These are phyloP conservation scores for Chimonanthus praecox DNA, from an alignment of 164 flowering plant species.

Conservation along the genomic window DNA sequence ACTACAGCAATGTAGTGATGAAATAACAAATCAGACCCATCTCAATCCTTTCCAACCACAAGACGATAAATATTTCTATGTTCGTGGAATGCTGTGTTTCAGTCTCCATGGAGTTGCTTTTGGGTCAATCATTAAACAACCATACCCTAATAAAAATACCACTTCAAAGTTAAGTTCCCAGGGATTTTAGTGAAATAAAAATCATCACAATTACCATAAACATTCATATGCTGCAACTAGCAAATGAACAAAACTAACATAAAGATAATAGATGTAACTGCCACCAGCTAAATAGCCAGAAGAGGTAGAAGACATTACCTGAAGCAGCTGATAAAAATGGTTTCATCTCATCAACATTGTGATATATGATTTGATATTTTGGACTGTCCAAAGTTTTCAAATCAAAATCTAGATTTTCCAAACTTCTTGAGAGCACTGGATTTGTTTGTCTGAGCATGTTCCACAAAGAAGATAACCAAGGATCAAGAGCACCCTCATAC, in stretches of 20 bases:
- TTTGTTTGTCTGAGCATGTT: conserved; percentile 35
- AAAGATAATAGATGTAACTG: too few species aligned
- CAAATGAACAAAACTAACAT: not conserved
- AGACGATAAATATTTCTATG: not conserved
- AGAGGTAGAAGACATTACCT: conserved; percentile 32
- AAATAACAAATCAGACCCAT: not conserved
- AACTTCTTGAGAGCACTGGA: conserved; percentile 59
- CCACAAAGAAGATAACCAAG: conserved; percentile 94
- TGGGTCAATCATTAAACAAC: too few species aligned
- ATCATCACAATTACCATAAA: not conserved
- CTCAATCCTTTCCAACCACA: not conserved
- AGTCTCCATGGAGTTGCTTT: not conserved
- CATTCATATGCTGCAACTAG: not conserved
- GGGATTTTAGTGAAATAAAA: too few species aligned
- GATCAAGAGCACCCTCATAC: conserved; percentile 96
- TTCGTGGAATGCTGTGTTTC: not conserved
- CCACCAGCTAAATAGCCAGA: not conserved
- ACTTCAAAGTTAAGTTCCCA: too few species aligned
- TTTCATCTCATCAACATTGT: conserved; percentile 26
- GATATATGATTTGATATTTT: conserved; percentile 56
- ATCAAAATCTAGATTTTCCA: conserved; percentile 29
- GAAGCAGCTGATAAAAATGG: conserved; percentile 26
- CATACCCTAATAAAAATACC: too few species aligned
- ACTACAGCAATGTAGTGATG: not conserved
- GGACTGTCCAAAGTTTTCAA: conserved; percentile 50